Percentiles rank a stretch among this genome's conserved stretches.
phyloP scores from a whole-genome alignment of 2,329 filamentous ascomycete genomes.

The Diatrype stigma region DNA sequence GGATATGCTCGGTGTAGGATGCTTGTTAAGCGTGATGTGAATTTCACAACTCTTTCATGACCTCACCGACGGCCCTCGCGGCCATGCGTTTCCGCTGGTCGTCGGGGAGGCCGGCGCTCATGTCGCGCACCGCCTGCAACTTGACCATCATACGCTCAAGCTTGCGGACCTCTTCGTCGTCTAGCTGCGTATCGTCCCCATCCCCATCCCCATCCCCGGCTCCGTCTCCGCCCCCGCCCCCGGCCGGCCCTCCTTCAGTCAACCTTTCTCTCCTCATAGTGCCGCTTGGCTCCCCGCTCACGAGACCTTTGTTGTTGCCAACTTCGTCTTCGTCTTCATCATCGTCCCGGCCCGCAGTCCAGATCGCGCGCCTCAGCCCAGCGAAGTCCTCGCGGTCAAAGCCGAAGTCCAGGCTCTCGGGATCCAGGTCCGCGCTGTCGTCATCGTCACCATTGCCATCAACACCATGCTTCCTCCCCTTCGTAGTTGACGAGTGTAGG shows the following conservation, averaged over 20 bases:
- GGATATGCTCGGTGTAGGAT: neutral
- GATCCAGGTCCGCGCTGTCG: constrained; percentile 31
- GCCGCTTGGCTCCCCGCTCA: constrained; percentile 13
- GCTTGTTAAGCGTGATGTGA: neutral
- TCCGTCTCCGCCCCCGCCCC: constrained; percentile 19
- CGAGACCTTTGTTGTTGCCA: constrained; percentile 2
- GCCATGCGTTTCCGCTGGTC: constrained; percentile 59
- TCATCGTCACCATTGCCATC: constrained; percentile 15
- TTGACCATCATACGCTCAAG: constrained; percentile 62
- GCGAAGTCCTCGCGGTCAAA: constrained; percentile 51
- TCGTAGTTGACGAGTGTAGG: no score
- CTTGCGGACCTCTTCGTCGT: constrained; percentile 51
- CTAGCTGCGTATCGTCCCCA: constrained; percentile 33
- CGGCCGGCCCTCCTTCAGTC: constrained; percentile 9
- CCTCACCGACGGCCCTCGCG: constrained; percentile 57
- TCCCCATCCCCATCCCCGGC: constrained; percentile 9
- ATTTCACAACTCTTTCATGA: constrained; percentile 55
- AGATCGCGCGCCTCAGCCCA: constrained; percentile 49
- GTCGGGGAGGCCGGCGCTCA: constrained; percentile 55
- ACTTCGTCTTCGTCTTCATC: constrained; percentile 12
- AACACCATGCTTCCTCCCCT: no score
- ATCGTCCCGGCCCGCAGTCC: constrained; percentile 31
- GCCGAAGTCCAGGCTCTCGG: constrained; percentile 47
- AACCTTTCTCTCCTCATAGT: neutral
- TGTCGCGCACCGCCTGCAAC: constrained; percentile 57